Evolutionary conservation across 2,329 filamentous ascomycete genomes (phyloP).

Genomic region (Trichoderma atroviride): DNA sequence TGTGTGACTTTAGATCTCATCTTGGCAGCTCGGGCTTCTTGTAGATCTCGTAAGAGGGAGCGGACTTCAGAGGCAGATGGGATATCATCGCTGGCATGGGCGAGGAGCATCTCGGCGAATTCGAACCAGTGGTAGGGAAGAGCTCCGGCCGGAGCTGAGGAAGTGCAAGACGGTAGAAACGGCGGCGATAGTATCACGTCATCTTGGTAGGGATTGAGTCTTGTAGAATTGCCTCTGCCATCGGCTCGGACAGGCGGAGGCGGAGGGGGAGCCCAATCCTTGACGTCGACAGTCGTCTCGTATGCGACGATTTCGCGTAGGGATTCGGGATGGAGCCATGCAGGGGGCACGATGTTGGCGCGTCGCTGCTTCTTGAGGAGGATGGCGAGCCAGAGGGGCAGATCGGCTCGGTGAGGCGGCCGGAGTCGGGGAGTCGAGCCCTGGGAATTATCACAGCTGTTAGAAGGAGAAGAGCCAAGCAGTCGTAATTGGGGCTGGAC

Average conservation of each 20-base stretch:
- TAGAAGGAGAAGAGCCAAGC: not conserved
- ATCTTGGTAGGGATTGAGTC: slow-evolving; percentile 35
- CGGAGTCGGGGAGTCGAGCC: slow-evolving; percentile 75
- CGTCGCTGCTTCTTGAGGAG: slow-evolving; percentile 92
- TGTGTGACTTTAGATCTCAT: slow-evolving; percentile 74
- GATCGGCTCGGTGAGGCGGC: slow-evolving; percentile 75
- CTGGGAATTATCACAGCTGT: slow-evolving; percentile 51
- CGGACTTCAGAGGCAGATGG: slow-evolving; percentile 72
- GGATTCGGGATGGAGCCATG: slow-evolving; percentile 80
- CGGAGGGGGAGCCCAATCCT: slow-evolving; percentile 77
- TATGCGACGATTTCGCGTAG: slow-evolving; percentile 77
- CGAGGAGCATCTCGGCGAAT: slow-evolving; percentile 81
- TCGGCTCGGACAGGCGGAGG: slow-evolving; percentile 61
- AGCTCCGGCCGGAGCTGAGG: slow-evolving; percentile 66
- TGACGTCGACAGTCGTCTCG: slow-evolving; percentile 73
- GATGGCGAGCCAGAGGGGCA: slow-evolving; percentile 93
- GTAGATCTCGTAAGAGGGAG: slow-evolving; percentile 74
- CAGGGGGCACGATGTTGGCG: slow-evolving; percentile 87
- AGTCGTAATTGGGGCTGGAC: not conserved
- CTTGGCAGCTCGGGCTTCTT: slow-evolving; percentile 89
- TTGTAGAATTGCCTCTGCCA: slow-evolving; percentile 46
- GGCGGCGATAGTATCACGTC: slow-evolving; percentile 63
- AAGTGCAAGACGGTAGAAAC: slow-evolving; percentile 76
- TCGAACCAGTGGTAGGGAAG: slow-evolving; percentile 97
- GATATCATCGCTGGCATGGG: slow-evolving; percentile 83